Base-by-base conservation (phyloP, 805 yeast species). In the Pichia kluyveri region DNA sequence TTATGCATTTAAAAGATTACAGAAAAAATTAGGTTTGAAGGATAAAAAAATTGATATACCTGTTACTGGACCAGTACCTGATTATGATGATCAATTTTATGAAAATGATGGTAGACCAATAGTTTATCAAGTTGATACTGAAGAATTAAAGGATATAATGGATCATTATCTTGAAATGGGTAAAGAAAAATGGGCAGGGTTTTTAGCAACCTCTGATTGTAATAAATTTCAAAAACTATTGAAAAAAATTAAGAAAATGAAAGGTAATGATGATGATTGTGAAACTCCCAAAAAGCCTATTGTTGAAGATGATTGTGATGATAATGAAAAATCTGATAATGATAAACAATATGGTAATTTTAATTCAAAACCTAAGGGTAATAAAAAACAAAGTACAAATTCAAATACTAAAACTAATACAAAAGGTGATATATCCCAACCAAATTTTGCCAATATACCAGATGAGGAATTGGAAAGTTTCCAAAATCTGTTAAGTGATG, bases 121-220 rank as follows among this genome's bases (percentile, higher is more conserved):
- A 14, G 51, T 54, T 27, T 55, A 59, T 38, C 58, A 54, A 41
- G 60, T 54, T 17, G 61, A 58, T 42, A 54, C 54, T 9, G 56
- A 60, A 19, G 61, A 61, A 38, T 53, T 60, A 28, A 56, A 54
- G 27, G 44, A 46, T 11, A 47, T 54, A 41, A 34, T 60, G 15
- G 56, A 55, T 32, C 40, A 48, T 43, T 59, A 57, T 28, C 5
- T 59, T 17, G 51, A 46, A 5, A 54, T 57, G 52, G 63, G 62
- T 2, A 56, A 57, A 40, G 59, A 56, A 26, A 60, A 60, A 42
- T 51, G 63, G 53, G 62, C 58, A 2, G 56, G 53, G 7, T 61
- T 58, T 43, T 46, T 63, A 40, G 65, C 66, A 4, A 56, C 59
- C 23, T 54, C 58, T 9, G 54, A 61, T 15, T 45, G 57, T 8